Evolutionary conservation across 78 protist species (phyloP).

Genomic region (Diacronema lutheri): DNA sequence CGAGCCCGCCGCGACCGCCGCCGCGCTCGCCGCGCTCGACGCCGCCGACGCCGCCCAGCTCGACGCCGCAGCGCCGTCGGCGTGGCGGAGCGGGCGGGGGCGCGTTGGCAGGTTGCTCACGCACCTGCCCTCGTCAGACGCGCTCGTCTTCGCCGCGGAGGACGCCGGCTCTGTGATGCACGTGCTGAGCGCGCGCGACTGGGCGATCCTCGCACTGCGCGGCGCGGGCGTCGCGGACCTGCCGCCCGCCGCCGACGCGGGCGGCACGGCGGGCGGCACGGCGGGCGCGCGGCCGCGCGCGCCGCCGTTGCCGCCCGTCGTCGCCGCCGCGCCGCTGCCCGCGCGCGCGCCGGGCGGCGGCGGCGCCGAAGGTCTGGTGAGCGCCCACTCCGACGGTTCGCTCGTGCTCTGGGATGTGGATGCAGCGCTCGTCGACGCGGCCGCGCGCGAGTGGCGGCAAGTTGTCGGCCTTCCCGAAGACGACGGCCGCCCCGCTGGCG

Average conservation of each 20-base stretch:
- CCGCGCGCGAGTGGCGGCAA: background rate
- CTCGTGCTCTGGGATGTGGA: background rate
- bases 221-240: background rate
- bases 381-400: background rate
- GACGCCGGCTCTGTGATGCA: background rate
- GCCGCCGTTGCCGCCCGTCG: background rate
- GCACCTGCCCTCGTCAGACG: no score
- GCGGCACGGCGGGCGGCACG: background rate
- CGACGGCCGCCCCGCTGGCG: background rate
- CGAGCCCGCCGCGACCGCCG: background rate
- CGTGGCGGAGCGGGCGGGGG: no score
- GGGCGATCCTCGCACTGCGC: background rate
- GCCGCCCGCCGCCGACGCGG: background rate
- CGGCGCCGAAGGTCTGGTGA: background rate
- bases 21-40: background rate
- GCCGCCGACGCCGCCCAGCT: background rate
- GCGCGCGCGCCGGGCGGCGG: no score
- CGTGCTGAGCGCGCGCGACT: background rate
- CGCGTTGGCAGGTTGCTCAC: no score
- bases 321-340: background rate
- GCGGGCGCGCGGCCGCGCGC: background rate
- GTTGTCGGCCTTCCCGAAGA: background rate
- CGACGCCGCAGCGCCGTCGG: no score
- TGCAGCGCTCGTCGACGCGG: background rate
- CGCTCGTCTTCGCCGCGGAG: background rate